Base-by-base conservation (phyloP, 306 rosid genomes). In the Quercus mongolica region DNA sequence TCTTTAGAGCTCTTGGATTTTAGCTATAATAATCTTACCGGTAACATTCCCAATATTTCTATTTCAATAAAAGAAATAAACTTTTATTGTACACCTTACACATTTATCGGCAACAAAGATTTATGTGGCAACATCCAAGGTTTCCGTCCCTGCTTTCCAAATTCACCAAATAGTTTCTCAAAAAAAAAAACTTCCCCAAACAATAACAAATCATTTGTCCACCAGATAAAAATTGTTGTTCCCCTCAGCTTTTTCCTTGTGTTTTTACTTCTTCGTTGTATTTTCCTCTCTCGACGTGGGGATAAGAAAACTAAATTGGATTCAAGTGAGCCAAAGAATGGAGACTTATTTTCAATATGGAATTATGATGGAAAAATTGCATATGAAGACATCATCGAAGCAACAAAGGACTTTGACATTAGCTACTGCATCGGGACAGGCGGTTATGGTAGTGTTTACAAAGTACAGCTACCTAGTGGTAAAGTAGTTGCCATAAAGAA, bases 401-500 rank as follows among this genome's bases (percentile, higher is more conserved):
- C 21, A 28, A 64, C 21, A 0, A 38, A 64, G 13, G 21, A 64
- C 5, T 69, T 69, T 19, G 74, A 69, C 1, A 44, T 69, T 4
- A 69, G 41, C 5, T 30, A 55, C 3, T 82, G 78, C 4, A 72
- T 76, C 8, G 78, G 78, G 21, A 72, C 71, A 0, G 85, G 78
- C 3, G 81, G 70, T 13, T 64, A 30, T 64, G 70, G 46, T 1
- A 64, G 70, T 15, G 70, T 64, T 64, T 64, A 64, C 19, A 82
- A 1, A 77, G 78, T 64, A n/a, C 54, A 72, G 15, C 3, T 82
- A 0, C 85, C 81, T 0, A 41, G 70, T 8, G 78, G 85, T 0
- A 64, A 63, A 1, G 19, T 41, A 41, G 44, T 82, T 54, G 85
- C 85, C 4, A 9, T 77, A 30, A 82, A 82, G 12, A 82, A 82